Percentiles rank a stretch among this genome's conserved stretches.
Conservation (phyloP, 1,139 yeast species). For the Diutina pseudorugosa region DNA sequence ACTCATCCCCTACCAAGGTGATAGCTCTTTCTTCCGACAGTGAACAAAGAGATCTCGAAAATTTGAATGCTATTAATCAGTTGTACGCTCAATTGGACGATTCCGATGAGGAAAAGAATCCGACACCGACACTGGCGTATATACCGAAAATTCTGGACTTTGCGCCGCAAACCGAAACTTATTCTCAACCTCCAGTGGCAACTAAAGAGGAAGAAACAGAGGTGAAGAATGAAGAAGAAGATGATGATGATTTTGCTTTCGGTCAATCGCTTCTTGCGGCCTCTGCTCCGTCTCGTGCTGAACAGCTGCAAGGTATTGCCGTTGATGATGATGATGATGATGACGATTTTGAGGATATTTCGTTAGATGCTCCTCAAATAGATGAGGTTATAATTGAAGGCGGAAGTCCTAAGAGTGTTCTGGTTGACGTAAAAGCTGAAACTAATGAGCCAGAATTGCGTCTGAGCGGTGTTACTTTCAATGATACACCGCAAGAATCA, state of each 20-base stretch:
- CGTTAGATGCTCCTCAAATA: not conserved
- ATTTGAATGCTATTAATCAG: slow-evolving; percentile 12
- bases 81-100: not conserved
- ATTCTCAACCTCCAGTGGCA: not conserved
- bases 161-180: not conserved
- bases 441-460: not conserved
- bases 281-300: not conserved
- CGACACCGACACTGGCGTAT: not conserved
- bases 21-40: not conserved
- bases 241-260: not conserved
- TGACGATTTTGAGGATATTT: not conserved
- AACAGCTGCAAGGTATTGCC: not conserved
- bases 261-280: not conserved
- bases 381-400: not conserved
- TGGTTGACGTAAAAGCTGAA: not conserved
- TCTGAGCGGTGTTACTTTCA: no score
- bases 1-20: not conserved
- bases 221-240: not conserved
- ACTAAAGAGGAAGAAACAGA: slow-evolving; percentile 10
- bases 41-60: slow-evolving; percentile 8
- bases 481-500: not conserved
- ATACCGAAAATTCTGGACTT: not conserved
- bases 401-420: not conserved
- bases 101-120: not conserved
- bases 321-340: not conserved